Conservation (phyloP, 768 basidiomycete genomes). For the Panus rudis region DNA sequence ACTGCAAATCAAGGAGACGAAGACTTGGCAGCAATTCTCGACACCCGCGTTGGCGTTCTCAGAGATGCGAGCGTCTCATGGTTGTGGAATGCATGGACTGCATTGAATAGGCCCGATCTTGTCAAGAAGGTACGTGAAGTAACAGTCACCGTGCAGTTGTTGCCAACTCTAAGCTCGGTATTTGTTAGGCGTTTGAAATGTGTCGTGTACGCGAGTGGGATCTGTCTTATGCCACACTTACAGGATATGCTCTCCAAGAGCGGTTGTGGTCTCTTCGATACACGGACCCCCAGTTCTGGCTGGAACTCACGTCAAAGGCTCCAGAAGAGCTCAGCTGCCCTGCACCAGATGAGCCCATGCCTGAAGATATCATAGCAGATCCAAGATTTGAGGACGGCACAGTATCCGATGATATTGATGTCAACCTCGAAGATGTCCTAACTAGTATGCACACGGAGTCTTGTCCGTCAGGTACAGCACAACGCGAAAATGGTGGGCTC, state of each 20-base stretch:
- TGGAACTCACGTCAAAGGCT: neutral
- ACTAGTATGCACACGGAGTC: neutral
- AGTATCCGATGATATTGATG: no score
- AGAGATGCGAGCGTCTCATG: conserved; percentile 22
- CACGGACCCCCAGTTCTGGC: neutral
- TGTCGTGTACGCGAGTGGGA: neutral
- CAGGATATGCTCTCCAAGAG: neutral
- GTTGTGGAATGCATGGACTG: conserved; percentile 27
- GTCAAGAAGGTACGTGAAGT: conserved; percentile 24
- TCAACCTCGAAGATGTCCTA: neutral
- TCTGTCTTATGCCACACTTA: neutral
- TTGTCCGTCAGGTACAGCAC: neutral
- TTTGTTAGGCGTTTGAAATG: neutral
- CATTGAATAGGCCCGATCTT: conserved; percentile 21
- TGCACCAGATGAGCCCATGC: no score
- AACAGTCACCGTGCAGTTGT: neutral
- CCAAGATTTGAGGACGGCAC: no score
- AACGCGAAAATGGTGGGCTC: neutral
- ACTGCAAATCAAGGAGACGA: conserved; percentile 7
- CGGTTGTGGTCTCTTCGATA: neutral
- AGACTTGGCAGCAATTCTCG: conserved; percentile 12
- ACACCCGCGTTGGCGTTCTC: conserved; percentile 16
- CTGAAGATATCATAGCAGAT: no score
- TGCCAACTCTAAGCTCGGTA: neutral
- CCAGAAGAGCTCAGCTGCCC: no score